Conservation (phyloP, 108 stramenopile species). For the Pseudonitzschia multistriata region DNA sequence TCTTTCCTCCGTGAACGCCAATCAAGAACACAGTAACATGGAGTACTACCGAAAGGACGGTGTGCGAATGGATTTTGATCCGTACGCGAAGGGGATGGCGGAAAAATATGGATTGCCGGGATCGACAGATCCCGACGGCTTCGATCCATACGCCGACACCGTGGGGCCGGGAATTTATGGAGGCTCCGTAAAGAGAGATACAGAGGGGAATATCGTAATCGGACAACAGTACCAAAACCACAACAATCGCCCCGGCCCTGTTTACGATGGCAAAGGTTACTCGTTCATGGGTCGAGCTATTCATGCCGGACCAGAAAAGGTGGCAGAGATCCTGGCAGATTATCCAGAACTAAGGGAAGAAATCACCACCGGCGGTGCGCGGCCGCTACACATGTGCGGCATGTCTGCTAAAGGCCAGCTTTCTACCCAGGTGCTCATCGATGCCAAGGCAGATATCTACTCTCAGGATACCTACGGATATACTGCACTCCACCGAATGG, state of each 20-base stretch:
- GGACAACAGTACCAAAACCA: slow-evolving; percentile 83
- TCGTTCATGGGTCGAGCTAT: slow-evolving; percentile 50
- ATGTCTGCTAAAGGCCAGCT: slow-evolving; percentile 60
- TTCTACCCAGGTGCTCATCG: slow-evolving; percentile 52
- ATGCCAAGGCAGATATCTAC: slow-evolving; percentile 61
- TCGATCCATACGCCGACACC: slow-evolving; percentile 77
- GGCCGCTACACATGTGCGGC: slow-evolving; percentile 81
- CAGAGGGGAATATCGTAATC: slow-evolving; percentile 47
- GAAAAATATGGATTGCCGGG: slow-evolving; percentile 76
- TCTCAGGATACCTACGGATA: slow-evolving; percentile 78
- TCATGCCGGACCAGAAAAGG: slow-evolving; percentile 47
- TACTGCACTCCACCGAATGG: slow-evolving; percentile 84
- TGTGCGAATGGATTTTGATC: slow-evolving; percentile 69
- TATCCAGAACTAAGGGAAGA: slow-evolving; percentile 67
- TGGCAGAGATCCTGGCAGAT: slow-evolving; percentile 56
- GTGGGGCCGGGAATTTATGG: slow-evolving; percentile 87
- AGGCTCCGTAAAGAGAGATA: slow-evolving; percentile 62
- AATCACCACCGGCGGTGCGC: slow-evolving; percentile 78
- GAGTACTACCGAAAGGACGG: slow-evolving; percentile 65
- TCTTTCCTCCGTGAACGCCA: slow-evolving; percentile 8
- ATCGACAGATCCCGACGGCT: slow-evolving; percentile 69
- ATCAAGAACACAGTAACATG: slow-evolving; percentile 2
- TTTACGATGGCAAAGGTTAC: slow-evolving; percentile 80
- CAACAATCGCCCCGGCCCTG: slow-evolving; percentile 77
- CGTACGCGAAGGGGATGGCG: slow-evolving; percentile 73